phyloP scores from a whole-genome alignment of 2,329 filamentous ascomycete genomes.

The Chaetomiaceae sp. region DNA sequence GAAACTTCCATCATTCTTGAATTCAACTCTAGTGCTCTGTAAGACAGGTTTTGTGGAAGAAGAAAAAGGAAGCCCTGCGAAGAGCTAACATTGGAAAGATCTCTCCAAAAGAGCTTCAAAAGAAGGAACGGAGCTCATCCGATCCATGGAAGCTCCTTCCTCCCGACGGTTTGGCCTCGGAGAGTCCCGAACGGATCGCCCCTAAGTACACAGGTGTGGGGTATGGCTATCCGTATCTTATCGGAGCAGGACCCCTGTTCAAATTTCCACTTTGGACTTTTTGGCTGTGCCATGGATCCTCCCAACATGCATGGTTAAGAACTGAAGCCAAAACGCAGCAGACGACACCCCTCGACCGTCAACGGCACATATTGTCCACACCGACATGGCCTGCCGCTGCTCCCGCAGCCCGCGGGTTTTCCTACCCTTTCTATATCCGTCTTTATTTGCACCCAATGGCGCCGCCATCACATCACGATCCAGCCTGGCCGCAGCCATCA shows the following conservation, averaged over 20 bases:
- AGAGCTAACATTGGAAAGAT: no score
- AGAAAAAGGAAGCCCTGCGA: no score
- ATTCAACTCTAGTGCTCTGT: no score
- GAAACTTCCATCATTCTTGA: no score
- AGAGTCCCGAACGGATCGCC: not conserved
- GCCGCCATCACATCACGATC: conserved; percentile 20
- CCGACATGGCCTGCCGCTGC: conserved; percentile 42
- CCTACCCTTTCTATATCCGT: conserved; percentile 49
- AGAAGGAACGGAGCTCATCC: not conserved
- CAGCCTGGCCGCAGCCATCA: conserved; percentile 17
- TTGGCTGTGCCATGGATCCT: not conserved
- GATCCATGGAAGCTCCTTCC: not conserved
- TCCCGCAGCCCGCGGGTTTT: conserved; percentile 34
- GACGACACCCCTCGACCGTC: not conserved
- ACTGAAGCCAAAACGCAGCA: not conserved
- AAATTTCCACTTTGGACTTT: no score
- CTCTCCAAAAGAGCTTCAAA: no score
- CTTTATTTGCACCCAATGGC: conserved; percentile 34
- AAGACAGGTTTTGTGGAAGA: no score
- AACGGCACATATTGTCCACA: conserved; percentile 5
- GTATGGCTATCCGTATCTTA: conserved; percentile 4
- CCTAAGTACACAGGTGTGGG: not conserved
- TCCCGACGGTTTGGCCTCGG: conserved; percentile 2
- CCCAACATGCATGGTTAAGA: not conserved
- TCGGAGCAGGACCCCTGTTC: conserved; percentile 7